Percentiles rank a stretch among this genome's conserved stretches.
Evolutionary conservation across 495 filamentous ascomycete genomes (phyloP).

Genomic region (Xylaria venustula): DNA sequence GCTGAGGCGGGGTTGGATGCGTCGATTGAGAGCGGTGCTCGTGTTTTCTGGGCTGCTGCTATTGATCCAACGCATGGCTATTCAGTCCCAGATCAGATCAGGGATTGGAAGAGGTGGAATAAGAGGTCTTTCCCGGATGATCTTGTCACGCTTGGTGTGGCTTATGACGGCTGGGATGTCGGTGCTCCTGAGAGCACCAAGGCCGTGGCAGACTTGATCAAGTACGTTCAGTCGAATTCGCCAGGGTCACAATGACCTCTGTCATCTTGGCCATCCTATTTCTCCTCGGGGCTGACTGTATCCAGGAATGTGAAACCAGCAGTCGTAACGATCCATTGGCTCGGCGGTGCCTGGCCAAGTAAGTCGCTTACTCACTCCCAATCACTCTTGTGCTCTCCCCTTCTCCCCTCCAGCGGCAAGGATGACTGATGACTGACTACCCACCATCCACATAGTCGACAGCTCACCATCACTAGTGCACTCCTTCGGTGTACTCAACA

Average conservation of each 20-base stretch:
- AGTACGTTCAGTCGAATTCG: too few species aligned
- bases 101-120: conserved; percentile 29
- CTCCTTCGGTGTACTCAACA: conserved; percentile 30
- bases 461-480: conserved; percentile 35
- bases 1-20: conserved; percentile 36
- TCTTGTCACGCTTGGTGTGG: conserved; percentile 32
- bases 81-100: conserved; percentile 26
- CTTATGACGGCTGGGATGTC: conserved; percentile 38
- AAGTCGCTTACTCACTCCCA: conserved; percentile 12
- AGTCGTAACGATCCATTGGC: conserved; percentile 35
- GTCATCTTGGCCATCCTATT: too few species aligned
- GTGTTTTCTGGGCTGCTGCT: conserved; percentile 40
- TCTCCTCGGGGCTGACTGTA: background rate
- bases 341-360: conserved; percentile 34
- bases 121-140: conserved; percentile 13
- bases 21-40: conserved; percentile 38
- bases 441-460: conserved; percentile 18
- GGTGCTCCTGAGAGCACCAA: conserved; percentile 22
- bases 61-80: conserved; percentile 25
- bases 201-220: conserved; percentile 25
- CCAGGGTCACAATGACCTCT: too few species aligned
- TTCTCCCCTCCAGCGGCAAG: background rate
- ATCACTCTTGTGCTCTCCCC: too few species aligned
- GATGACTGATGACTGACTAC: background rate
- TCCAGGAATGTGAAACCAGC: conserved; percentile 21